Evolutionary conservation across 2,329 filamentous ascomycete species (phyloP), one percentile per base, ranked within the genome.

Genomic region (Dactylella cylindrospora): DNA sequence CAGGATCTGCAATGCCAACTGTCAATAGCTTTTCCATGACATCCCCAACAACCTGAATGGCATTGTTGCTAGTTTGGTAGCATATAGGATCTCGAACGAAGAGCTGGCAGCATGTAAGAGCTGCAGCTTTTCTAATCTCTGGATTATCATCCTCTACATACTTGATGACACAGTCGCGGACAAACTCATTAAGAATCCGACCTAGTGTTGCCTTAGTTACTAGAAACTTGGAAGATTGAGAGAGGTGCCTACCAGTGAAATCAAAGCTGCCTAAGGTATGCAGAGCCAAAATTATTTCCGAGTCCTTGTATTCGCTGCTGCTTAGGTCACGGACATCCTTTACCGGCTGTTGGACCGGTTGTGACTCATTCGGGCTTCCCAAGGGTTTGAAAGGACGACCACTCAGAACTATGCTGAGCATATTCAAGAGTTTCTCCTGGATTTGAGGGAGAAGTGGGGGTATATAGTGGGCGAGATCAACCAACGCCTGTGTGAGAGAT

Each of bases 381-480:
- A 98, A 79, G 1, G 90, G 90, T 66, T 91, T 85, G 73, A 97
- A 98, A 1, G 90, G 87, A 67, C 93, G 86, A 2, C 91, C 90
- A 65, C 90, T 95, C 1, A 98, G 80, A 2, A 97, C 91, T 66
- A 91, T 83, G 73, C 93, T 97, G 31, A 98, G 80, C 80, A 98
- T 90, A 70, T 98, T 90, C 9, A 98, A 80, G 19, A 98, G 77
- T 68, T 93, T 85, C 70, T 96, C 91, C 71, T 98, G 93, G 32
- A 98, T 97, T 5, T 84, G 90, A 1, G 86, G 81, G 71, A 95
- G 93, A 54, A 96, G 89, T 0, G 94, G 90, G 0, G 91, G 93
- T 39, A 98, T 96, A 71, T 98, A 97, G 71, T 97, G 95, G 22
- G 93, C 93, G 88, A 98, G 96, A 70, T 98, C 94, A 17, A 97